phyloP scores from a whole-genome alignment of 1,284 basidiomycete genomes.

The Tilletia caries region DNA sequence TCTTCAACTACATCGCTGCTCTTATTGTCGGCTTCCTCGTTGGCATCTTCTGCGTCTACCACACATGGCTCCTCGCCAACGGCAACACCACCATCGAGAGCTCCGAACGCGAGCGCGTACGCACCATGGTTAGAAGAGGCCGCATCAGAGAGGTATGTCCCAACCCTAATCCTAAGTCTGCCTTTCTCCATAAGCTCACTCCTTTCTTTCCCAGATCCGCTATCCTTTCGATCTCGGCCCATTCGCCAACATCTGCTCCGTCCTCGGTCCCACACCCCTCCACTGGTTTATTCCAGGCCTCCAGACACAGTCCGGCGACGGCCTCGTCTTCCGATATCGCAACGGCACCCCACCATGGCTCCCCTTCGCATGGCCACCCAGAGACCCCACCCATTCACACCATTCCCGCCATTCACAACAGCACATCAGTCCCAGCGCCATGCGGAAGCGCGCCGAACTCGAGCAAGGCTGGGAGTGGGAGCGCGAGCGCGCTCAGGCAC shows the following conservation, averaged over 20 bases:
- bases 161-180: neutral
- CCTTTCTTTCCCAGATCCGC: neutral
- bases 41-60: slow-evolving; percentile 72
- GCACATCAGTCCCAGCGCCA: neutral
- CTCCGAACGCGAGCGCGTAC: slow-evolving; percentile 94
- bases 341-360: neutral
- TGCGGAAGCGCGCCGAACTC: neutral
- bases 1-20: slow-evolving; percentile 81
- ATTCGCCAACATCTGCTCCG: slow-evolving; percentile 1
- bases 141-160: slow-evolving; percentile 70
- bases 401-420: neutral
- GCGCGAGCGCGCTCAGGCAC: neutral
- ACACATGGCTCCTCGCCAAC: slow-evolving; percentile 72
- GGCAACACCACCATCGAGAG: slow-evolving; percentile 96
- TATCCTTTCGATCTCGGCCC: slow-evolving; percentile 6
- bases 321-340: neutral
- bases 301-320: neutral
- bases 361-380: neutral
- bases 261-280: slow-evolving; percentile 7
- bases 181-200: neutral
- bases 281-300: slow-evolving; percentile 10
- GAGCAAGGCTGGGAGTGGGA: slow-evolving; percentile 7
- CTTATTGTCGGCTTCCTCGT: slow-evolving; percentile 80
- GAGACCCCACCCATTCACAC: slow-evolving; percentile 3
- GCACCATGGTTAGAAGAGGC: slow-evolving; percentile 76